Conservation (phyloP, 768 basidiomycete species). For the Lactifluus volemus region DNA sequence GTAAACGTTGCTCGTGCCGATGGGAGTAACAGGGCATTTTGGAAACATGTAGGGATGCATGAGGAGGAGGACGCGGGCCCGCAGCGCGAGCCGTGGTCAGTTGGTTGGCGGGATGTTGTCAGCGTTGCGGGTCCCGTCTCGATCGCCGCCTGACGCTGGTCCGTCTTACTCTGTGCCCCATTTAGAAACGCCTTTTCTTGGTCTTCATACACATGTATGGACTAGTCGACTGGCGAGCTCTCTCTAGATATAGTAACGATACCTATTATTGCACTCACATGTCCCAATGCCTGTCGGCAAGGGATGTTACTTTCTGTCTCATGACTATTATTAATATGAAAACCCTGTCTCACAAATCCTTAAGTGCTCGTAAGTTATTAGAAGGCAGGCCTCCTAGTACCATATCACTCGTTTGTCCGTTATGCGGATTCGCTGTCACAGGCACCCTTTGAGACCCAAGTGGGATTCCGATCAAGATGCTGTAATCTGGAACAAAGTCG, state of each 20-base stretch:
- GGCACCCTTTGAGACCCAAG: too few relatives aligned
- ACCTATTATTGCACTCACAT: neutral
- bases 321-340: too few relatives aligned
- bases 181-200: neutral
- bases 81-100: conserved; percentile 6
- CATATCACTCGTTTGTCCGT: too few relatives aligned
- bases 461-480: too few relatives aligned
- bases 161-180: neutral
- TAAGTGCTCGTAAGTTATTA: too few relatives aligned
- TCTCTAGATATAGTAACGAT: neutral
- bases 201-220: neutral
- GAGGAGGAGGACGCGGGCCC: conserved; percentile 1
- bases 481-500: too few relatives aligned
- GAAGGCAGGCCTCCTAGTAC: too few relatives aligned
- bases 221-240: neutral
- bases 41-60: conserved; percentile 9
- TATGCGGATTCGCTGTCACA: too few relatives aligned
- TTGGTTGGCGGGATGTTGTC: conserved; percentile 11
- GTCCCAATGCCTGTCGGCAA: neutral
- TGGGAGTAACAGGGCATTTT: neutral
- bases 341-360: too few relatives aligned
- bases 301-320: neutral
- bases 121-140: conserved; percentile 11
- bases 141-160: neutral
- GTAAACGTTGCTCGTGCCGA: conserved; percentile 5